Evolutionary conservation across 768 basidiomycete species (phyloP), one percentile per base, ranked within the genome.

Genomic region (Boletellus emodensis): DNA sequence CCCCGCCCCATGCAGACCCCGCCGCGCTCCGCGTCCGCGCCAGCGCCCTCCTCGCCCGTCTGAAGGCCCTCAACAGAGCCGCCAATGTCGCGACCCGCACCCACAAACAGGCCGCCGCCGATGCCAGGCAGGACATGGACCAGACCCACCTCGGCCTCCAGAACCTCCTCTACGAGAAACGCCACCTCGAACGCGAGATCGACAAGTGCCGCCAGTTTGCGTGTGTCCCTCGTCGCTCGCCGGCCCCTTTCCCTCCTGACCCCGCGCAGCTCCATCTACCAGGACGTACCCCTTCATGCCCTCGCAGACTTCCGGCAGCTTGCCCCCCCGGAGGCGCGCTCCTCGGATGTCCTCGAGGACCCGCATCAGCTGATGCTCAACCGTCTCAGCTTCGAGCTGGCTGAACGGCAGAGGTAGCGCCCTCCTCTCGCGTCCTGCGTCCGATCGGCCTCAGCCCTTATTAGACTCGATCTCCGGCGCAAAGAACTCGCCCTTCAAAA

Each of bases 161-260:
- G 70, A 94, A 94, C 56, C 73, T 93, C 33, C 76, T 87, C 43
- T 94, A 94, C 58, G 91, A 94, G 70, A 90, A 89, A 63, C 79
- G 90, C 24, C 90, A 94, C 61, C 80, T 94, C 6, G 90, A 93
- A 67, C 79, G 89, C 49, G 92, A 94, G 71, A 94, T 94, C 33
- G 87, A 90, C 60, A 92, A 93, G 64, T 94, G 92, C 69, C 81
- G 89, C 42, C 90, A 94, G 63, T 94, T 92, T 63, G 89, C 87
- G 90, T 93, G 64, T 61, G 88, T 77, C 2, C 26, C 26, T 4
- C 26, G 4, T 28, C 26, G 36, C 28, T 37, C 24, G 24, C 24
- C 48, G 15, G 0, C 14, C 24, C 40, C 14, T 44, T 39, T 40
- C 54, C 44, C 26, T 17, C 48, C 49, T 44, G 36, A 52, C 38